Evolutionary conservation across 164 flowering plant species (phyloP), one percentile per base, ranked within the genome.

Genomic region (Dillenia suffruticosa): DNA sequence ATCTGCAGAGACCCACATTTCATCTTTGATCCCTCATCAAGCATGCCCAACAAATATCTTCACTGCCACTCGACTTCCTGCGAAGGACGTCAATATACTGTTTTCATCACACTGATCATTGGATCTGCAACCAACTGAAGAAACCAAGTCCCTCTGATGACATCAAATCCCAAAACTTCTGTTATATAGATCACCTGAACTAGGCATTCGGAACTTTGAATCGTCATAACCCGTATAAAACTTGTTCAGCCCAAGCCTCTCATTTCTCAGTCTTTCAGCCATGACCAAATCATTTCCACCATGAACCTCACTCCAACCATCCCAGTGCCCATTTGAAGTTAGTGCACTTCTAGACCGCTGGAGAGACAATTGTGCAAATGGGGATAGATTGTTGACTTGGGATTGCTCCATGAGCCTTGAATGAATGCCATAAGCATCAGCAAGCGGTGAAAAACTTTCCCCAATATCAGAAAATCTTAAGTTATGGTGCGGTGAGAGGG

Each of bases 161-260:
- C 22, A 49, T 84, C 79, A 90, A 78, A 84, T 82, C 70, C 90
- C 86, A 70, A 76, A 88, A 63, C 89, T 76, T 70, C 95, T 80
- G 73, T 80, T 84, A 63, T 91, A 91, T n/a, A 86, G 56, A 63
- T 90, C 84, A 0, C 83, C 80, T 9, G 92, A 80, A 70, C 75
- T 74, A n/a, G 88, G 79, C 86, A 82, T 79, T 43, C 78, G 78
- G 47, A 69, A 81, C 61, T 77, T 84, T 10, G 83, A 65, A 59
- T 86, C 91, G 46, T 88, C 90, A 59, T 79, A 83, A 43, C 82
- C 76, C 68, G 68, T 59, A 74, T 70, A 74, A 22, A 62, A 71
- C 52, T 80, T 84, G 70, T 80, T 81, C 51, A 66, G 75, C 43
- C 89, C 86, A 44, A 81, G 69, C 53, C 90, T 82, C 61, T 84